These are phyloP conservation scores for Trametes meyenii DNA, from an alignment of 768 basidiomycete species.

Conservation along the genomic window DNA sequence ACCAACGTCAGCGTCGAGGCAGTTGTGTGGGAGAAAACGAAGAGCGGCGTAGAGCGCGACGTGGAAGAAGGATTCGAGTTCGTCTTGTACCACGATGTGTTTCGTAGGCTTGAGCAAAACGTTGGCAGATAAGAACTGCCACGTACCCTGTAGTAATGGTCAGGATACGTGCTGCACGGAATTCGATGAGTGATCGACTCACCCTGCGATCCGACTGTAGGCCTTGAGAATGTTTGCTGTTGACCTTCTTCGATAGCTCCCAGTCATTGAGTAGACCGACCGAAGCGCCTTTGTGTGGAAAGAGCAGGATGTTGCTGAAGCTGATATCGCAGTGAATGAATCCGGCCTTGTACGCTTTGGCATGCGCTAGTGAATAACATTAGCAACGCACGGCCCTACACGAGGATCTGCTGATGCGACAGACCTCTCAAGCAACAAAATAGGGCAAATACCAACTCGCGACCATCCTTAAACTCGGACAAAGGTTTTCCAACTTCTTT, in stretches of 20 bases:
- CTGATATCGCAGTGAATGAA: slow-evolving; percentile 18
- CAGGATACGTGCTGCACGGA: not conserved
- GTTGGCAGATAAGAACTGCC: slow-evolving; percentile 13
- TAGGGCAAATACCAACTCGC: not conserved
- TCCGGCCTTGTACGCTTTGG: slow-evolving; percentile 1
- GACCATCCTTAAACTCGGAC: not conserved
- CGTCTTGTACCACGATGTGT: slow-evolving; percentile 7
- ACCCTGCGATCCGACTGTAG: slow-evolving; percentile 20
- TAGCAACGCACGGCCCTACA: not conserved
- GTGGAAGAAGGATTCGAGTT: slow-evolving; percentile 19
- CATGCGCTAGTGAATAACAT: not conserved
- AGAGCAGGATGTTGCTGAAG: slow-evolving; percentile 11
- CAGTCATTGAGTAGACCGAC: slow-evolving; percentile 8
- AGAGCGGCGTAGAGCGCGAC: slow-evolving; percentile 13
- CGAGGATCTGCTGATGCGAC: not conserved
- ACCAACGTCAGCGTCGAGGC: slow-evolving; percentile 8
- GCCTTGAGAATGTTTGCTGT: not conserved
- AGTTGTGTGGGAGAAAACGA: slow-evolving; percentile 21
- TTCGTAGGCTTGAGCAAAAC: not conserved
- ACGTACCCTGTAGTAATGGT: not conserved
- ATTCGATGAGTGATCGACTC: not conserved
- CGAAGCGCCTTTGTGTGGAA: not conserved
- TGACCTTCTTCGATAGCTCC: slow-evolving; percentile 9
- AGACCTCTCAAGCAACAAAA: not conserved
- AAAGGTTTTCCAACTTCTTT: slow-evolving; percentile 5